Conservation (phyloP, 306 rosid species). For the Ammopiptanthus mongolicus region DNA sequence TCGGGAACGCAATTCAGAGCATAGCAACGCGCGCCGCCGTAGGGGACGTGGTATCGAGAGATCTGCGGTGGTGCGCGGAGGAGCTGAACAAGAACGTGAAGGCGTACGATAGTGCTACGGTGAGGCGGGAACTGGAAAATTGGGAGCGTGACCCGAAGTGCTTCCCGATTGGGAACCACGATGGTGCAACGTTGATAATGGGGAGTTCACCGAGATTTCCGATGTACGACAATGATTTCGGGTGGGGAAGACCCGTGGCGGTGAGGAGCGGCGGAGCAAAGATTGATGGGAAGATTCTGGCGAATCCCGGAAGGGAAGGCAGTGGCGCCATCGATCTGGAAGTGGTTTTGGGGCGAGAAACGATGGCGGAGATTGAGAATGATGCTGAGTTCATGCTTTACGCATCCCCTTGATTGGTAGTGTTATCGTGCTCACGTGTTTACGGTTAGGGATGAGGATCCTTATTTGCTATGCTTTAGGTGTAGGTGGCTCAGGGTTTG, state of each 20-base stretch:
- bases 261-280: constrained; percentile 72
- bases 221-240: constrained; percentile 85
- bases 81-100: constrained; percentile 52
- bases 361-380: constrained; percentile 59
- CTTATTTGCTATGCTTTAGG: too few species aligned
- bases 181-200: constrained; percentile 75
- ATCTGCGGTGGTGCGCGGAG: constrained; percentile 69
- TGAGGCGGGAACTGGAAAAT: constrained; percentile 48
- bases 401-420: constrained; percentile 26
- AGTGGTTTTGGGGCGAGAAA: constrained; percentile 63
- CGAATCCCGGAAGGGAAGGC: constrained; percentile 62
- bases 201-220: constrained; percentile 92
- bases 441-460: too few species aligned
- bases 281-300: constrained; percentile 84
- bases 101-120: constrained; percentile 52
- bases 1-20: constrained; percentile 89
- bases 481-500: too few species aligned
- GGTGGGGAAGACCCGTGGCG: constrained; percentile 82
- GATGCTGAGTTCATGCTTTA: constrained; percentile 76
- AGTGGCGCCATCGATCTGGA: constrained; percentile 66
- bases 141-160: constrained; percentile 70
- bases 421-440: too few species aligned
- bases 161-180: constrained; percentile 64
- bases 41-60: constrained; percentile 41
- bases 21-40: constrained; percentile 41